phyloP scores from a whole-genome alignment of 2,329 filamentous ascomycete species.

The Furcasterigmium sp. region DNA sequence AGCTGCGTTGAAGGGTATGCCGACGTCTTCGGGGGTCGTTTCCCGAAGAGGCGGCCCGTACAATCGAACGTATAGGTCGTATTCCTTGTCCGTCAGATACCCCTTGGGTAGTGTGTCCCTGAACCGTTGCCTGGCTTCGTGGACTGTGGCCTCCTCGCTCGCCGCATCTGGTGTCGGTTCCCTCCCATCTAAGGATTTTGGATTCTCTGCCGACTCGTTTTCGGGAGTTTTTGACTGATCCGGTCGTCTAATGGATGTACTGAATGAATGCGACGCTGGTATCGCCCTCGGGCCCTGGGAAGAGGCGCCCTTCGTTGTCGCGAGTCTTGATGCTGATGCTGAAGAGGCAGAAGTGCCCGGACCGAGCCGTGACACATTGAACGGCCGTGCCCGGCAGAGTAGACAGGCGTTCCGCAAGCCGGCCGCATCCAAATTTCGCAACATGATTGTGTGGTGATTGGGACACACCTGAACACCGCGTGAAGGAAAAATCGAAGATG shows the following conservation, averaged over 20 bases:
- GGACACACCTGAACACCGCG: no score
- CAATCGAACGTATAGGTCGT: conserved; percentile 69
- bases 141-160: conserved; percentile 60
- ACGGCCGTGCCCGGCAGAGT: conserved; percentile 7
- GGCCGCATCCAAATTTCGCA: conserved; percentile 4
- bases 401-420: conserved; percentile 9
- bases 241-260: no score
- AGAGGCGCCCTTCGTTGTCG: no score
- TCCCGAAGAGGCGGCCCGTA: conserved; percentile 71
- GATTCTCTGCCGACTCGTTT: no score
- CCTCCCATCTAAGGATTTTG: conserved; percentile 1
- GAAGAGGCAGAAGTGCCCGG: not conserved
- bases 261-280: no score
- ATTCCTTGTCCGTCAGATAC: conserved; percentile 66
- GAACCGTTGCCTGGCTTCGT: conserved; percentile 68
- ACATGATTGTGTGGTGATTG: not conserved
- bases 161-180: conserved; percentile 19
- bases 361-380: conserved; percentile 4
- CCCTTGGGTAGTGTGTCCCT: conserved; percentile 71
- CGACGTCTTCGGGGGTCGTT: conserved; percentile 55
- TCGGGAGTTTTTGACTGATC: no score
- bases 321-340: no score
- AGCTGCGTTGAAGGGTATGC: conserved; percentile 30
- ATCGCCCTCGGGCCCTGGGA: no score
- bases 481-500: no score